Evolutionary conservation across 2,329 filamentous ascomycete species (phyloP).

Genomic region (Paracoccidioides lutzii): DNA sequence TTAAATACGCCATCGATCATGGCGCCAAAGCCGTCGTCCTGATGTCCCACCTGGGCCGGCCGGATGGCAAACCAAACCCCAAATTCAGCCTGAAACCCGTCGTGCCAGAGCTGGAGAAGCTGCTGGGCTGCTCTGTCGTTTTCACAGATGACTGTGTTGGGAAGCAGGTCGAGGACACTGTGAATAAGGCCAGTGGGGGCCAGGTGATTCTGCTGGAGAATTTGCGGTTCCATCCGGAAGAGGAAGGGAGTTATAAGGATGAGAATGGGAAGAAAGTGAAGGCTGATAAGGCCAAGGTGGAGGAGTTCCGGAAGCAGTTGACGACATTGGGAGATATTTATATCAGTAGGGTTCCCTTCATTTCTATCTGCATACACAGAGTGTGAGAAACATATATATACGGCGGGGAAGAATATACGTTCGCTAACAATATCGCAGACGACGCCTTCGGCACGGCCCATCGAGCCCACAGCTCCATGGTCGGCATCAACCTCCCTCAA

Average conservation of each 20-base stretch:
- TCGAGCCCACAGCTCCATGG: constrained; percentile 98
- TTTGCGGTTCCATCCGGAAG: constrained; percentile 93
- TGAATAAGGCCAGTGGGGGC: constrained; percentile 68
- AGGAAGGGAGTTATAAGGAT: constrained; percentile 94
- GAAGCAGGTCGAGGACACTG: constrained; percentile 74
- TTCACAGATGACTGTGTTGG: constrained; percentile 89
- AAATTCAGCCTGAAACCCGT: constrained; percentile 96
- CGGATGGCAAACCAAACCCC: constrained; percentile 73
- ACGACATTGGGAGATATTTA: constrained; percentile 92
- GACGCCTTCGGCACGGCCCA: constrained; percentile 98
- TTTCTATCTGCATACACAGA: neutral
- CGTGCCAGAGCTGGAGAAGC: constrained; percentile 80
- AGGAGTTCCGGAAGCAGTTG: constrained; percentile 85
- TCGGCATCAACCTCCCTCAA: constrained; percentile 86
- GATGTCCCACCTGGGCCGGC: constrained; percentile 97
- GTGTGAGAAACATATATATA: neutral
- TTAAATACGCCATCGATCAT: constrained; percentile 84
- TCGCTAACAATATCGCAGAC: constrained; percentile 41
- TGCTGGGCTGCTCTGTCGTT: constrained; percentile 63
- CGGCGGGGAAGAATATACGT: neutral
- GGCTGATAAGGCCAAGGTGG: constrained; percentile 86
- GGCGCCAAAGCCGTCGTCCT: constrained; percentile 86
- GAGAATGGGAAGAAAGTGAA: constrained; percentile 93
- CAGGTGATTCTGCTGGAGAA: constrained; percentile 90
- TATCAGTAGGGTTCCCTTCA: constrained; percentile 57